These are phyloP conservation scores for Lasiosphaeriaceae sp. DNA, from an alignment of 495 filamentous ascomycete genomes.

Conservation along the genomic window DNA sequence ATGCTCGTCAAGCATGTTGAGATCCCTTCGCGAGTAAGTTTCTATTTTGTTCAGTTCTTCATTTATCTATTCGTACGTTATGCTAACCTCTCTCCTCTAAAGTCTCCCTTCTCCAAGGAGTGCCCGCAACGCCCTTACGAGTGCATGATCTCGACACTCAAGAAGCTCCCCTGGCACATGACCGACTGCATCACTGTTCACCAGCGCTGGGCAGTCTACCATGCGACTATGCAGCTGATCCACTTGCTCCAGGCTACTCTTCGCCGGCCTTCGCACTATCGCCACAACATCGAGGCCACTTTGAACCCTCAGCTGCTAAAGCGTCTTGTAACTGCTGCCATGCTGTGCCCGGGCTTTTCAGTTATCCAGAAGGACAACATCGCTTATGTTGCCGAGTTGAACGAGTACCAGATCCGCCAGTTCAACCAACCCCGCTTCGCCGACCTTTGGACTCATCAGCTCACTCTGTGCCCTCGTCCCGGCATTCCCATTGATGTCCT, in stretches of 20 bases:
- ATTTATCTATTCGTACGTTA: background rate
- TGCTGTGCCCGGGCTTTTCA: slow-evolving; percentile 62
- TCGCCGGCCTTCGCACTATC: slow-evolving; percentile 5
- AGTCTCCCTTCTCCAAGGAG: slow-evolving; percentile 62
- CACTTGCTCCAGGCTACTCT: slow-evolving; percentile 42
- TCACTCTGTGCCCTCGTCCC: slow-evolving; percentile 38
- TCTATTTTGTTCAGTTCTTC: background rate
- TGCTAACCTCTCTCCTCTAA: slow-evolving; percentile 10
- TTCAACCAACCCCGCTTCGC: slow-evolving; percentile 38
- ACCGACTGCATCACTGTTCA: slow-evolving; percentile 58
- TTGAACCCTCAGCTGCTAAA: slow-evolving; percentile 53
- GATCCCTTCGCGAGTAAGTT: slow-evolving; percentile 61
- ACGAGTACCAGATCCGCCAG: slow-evolving; percentile 11
- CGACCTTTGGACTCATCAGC: slow-evolving; percentile 37
- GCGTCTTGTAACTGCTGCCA: slow-evolving; percentile 54
- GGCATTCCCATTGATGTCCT: slow-evolving; percentile 39
- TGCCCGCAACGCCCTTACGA: slow-evolving; percentile 73
- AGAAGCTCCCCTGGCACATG: slow-evolving; percentile 72
- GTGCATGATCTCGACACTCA: slow-evolving; percentile 67
- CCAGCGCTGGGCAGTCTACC: slow-evolving; percentile 58
- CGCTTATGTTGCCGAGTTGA: slow-evolving; percentile 23
- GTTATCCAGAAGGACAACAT: slow-evolving; percentile 57
- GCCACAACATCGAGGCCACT: slow-evolving; percentile 36
- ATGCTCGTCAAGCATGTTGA: slow-evolving; percentile 65
- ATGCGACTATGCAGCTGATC: slow-evolving; percentile 26